Evolutionary conservation across 495 filamentous ascomycete genomes (phyloP), one percentile per base, ranked within the genome.

Genomic region (Penicillium manginii): DNA sequence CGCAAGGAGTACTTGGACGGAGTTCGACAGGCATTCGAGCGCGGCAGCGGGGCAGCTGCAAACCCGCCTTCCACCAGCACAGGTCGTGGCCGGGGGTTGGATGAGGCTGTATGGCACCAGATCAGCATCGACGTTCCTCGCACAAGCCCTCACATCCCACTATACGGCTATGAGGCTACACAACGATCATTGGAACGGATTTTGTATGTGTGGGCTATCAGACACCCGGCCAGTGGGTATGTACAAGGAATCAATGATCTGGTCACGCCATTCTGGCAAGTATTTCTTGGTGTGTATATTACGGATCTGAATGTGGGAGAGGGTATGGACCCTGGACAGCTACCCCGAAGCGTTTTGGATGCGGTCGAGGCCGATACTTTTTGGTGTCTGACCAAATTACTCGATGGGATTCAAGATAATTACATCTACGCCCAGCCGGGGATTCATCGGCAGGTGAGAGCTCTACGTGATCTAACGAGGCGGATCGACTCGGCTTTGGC

Each of bases 231-330:
- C 5, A 96, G 91, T 69, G 94, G 94, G 37, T 98, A 98, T 72
- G 94, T 98, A 0, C 94, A 98, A 73, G 94, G 94, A 49, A 98
- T 98, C 71, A 98, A 98, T 70, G 94, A 98, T 72, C 85, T 98
- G 23, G 93, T 97, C 3, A 96, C 93, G 9, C 94, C 94, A 11
- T 98, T 98, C 71, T 98, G 91, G 87, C 91, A 98, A 70, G 92
- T 97, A 2, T 98, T 98, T 66, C 79, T 98, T 10, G 94, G 91
- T 19, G 86, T 86, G 32, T 98, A 98, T 67, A 96, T 98, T 59
- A 92, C 92, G 3, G 91, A 96, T 64, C 83, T 86, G n/a, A 87
- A 97, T 66, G 88, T 97, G 45, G 92, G 96, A 73, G 86, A 83
- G 62, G 92, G 92, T 56, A 96, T 97, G 92, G 93, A 98, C 70